Evolutionary conservation across 2,329 filamentous ascomycete genomes (phyloP), one percentile per base, ranked within the genome.

Genomic region (Septoria linicola): DNA sequence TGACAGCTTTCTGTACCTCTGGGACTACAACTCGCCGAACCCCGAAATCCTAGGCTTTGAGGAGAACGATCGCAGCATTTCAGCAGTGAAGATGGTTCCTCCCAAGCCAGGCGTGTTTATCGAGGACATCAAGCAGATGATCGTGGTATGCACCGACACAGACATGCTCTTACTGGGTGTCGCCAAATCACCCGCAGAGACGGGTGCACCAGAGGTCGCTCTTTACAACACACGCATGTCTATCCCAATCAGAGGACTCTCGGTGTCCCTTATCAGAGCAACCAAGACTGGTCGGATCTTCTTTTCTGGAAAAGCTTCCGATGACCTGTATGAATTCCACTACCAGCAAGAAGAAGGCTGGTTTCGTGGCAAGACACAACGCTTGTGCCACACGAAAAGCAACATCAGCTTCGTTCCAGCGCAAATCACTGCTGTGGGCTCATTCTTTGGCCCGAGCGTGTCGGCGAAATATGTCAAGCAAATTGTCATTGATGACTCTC

Each of bases 331-430:
- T 68, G 93, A 99, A 71, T 80, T 99, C 47, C 91, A 87, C 61
- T 99, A 99, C 68, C 92, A 97, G 71, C 90, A 96, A 65, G 90
- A 97, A 69, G 93, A 99, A 72, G 87, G 88, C 62, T 99, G 93
- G 93, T 99, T 99, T 67, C 86, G 89, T 67, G 84, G 86, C 54
- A 96, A 91, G 72, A 84, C 92, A 57, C 95, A 95, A 67, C 51
- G 58, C 11, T 56, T 68, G 36, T 65, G 63, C 34, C 93, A 96
- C 68, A 92, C 86, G 41, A 60, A 59, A 35, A 54, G 48, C 32
- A 49, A 57, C 34, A 62, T 75, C 51, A 71, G 70, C 50, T 70
- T 76, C 41, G 66, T 71, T 6, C 68, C 70, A 20, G 66, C 66
- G 70, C 76, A 54, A 75, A 53, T 66, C 21, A 61, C 54, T 41